Evolutionary conservation across 2,329 filamentous ascomycete species (phyloP).

Genomic region (Aspergillus piperis): DNA sequence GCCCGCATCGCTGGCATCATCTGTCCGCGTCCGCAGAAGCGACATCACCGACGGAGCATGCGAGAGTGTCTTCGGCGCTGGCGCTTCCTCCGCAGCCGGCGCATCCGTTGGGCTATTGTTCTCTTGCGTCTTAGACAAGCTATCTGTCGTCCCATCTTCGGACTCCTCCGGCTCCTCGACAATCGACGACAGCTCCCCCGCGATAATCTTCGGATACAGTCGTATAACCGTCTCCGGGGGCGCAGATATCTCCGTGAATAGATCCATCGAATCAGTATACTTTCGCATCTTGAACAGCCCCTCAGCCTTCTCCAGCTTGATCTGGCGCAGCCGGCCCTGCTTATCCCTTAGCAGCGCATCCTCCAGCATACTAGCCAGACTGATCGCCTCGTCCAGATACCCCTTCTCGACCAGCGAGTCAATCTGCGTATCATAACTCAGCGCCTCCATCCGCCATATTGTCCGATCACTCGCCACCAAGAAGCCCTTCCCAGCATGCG

Average conservation of each 20-base stretch:
- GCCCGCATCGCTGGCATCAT: constrained; percentile 43
- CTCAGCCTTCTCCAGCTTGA: constrained; percentile 91
- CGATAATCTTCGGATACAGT: constrained; percentile 79
- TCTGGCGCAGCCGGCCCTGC: constrained; percentile 73
- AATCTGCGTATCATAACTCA: constrained; percentile 88
- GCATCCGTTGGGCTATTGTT: constrained; percentile 30
- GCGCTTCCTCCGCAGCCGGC: constrained; percentile 27
- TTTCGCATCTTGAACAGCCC: constrained; percentile 77
- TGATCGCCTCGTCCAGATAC: constrained; percentile 87
- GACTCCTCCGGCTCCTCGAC: constrained; percentile 50
- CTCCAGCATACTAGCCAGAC: constrained; percentile 83
- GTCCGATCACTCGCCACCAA: constrained; percentile 86
- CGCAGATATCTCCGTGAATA: constrained; percentile 88
- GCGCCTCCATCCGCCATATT: constrained; percentile 94
- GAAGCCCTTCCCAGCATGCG: constrained; percentile 94
- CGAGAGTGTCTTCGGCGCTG: constrained; percentile 27
- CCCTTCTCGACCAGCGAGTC: constrained; percentile 73
- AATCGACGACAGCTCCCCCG: constrained; percentile 73
- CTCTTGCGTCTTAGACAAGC: constrained; percentile 29
- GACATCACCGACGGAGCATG: constrained; percentile 43
- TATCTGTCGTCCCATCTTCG: constrained; percentile 28
- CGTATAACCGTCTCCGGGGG: constrained; percentile 85
- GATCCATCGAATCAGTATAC: constrained; percentile 81
- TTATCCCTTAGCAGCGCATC: constrained; percentile 88
- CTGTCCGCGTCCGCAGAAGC: constrained; percentile 37